Evolutionary conservation across 345 rosid species (phyloP).

Genomic region (Mercurialis annua): DNA sequence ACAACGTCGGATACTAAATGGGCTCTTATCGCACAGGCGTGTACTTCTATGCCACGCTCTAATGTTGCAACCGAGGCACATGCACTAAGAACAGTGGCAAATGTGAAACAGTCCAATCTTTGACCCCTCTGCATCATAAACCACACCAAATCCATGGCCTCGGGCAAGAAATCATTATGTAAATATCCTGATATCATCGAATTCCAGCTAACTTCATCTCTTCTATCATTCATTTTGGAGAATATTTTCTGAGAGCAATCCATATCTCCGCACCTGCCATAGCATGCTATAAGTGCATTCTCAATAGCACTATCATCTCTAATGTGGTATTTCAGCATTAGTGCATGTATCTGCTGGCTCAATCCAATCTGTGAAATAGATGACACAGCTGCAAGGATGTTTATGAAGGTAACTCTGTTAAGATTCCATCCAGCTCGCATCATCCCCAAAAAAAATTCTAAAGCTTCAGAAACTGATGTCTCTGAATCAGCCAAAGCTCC

Average conservation of each 20-base stretch:
- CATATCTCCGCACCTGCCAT: slow-evolving; percentile 82
- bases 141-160: slow-evolving; percentile 84
- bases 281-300: slow-evolving; percentile 79
- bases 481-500: slow-evolving; percentile 72
- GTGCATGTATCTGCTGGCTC: slow-evolving; percentile 62
- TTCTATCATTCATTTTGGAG: slow-evolving; percentile 69
- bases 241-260: slow-evolving; percentile 72
- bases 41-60: slow-evolving; percentile 92
- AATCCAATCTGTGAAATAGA: slow-evolving; percentile 48
- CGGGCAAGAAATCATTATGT: slow-evolving; percentile 61
- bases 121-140: slow-evolving; percentile 72
- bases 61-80: slow-evolving; percentile 89
- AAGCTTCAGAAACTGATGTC: slow-evolving; percentile 44
- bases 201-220: slow-evolving; percentile 81
- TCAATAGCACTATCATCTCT: slow-evolving; percentile 54
- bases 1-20: slow-evolving; percentile 79
- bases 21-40: slow-evolving; percentile 73
- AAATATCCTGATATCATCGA: slow-evolving; percentile 87
- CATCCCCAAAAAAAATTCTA: slow-evolving; percentile 51
- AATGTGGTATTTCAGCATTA: slow-evolving; percentile 49
- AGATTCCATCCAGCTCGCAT: slow-evolving; percentile 59
- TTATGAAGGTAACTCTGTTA: slow-evolving; percentile 67
- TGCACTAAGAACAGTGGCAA: slow-evolving; percentile 94
- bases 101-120: slow-evolving; percentile 67
- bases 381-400: slow-evolving; percentile 60